Base-by-base conservation (phyloP, 805 yeast genomes). In the Metschnikowia lochheadii region DNA sequence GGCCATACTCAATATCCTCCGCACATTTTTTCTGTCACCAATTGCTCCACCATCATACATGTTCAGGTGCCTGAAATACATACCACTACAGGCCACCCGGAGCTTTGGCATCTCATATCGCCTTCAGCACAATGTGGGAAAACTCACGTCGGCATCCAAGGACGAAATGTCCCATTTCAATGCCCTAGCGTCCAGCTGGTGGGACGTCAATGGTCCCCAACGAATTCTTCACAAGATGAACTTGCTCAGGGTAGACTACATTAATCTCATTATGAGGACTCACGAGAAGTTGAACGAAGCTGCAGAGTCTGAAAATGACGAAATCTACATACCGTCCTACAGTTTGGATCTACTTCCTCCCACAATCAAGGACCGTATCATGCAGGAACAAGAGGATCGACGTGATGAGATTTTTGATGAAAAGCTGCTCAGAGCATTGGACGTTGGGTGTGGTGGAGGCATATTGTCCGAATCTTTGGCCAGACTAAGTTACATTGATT, bases 381-480 rank as follows among this genome's bases (percentile, higher is more conserved):
- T 70, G 10, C 53, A 54, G 21, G 85, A 84, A 50, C 83, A 82
- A 50, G 81, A 81, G 21, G 50, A 58, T 15, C 73, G 75, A 43
- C 63, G 80, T 50, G 75, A 73, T 8, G 68, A 67, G 35, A 60
- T 69, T 29, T 67, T 70, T 39, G 51, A 49, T 3, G 52, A 64
- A 3, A 57, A 77, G 49, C 69, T 76, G 42, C 70, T 82, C 47
- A 65, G 67, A 14, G 90, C 83, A 0, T 70, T 94, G 49, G 99
- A 94, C 63, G 83, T 94, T 48, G 99, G 99, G 1, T 94, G 99
- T 66, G 99, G 99, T 17, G 99, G 99, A n/a, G 99, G 99, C 0
- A 84, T 94, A 23, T 70, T 94, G 17, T 74, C 91, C 5, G 99
- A 94, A 64, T 84, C 92, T 0, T 67, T 94, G 62, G 97, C 96